phyloP scores from a whole-genome alignment of 2,329 filamentous ascomycete genomes.

The Teratosphaeria pseudoeucalypti region DNA sequence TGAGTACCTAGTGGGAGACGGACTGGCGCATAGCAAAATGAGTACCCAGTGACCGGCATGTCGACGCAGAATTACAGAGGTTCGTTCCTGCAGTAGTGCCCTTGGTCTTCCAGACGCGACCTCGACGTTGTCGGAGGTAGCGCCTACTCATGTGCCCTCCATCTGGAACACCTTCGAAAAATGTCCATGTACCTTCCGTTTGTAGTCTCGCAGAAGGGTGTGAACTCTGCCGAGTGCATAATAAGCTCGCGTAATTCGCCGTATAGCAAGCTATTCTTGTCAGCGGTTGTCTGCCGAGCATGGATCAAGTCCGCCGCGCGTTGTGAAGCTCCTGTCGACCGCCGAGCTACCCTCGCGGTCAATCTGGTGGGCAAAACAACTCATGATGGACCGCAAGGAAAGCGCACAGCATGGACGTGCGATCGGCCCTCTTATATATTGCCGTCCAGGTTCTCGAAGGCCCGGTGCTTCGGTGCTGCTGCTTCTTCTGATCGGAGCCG shows the following conservation, averaged over 20 bases:
- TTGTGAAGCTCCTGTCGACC: neutral
- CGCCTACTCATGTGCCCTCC: neutral
- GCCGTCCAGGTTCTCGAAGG: neutral
- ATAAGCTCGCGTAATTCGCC: conserved; percentile 1
- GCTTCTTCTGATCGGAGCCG: neutral
- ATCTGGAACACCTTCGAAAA: neutral
- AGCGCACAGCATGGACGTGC: neutral
- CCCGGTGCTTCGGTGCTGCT: neutral
- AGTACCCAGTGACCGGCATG: neutral
- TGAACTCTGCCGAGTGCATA: conserved; percentile 2
- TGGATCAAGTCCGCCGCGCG: neutral
- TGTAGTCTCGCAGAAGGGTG: neutral
- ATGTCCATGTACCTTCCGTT: neutral
- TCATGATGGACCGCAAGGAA: neutral
- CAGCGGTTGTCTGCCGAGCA: neutral
- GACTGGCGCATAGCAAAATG: neutral
- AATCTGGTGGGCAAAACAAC: neutral
- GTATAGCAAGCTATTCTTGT: neutral
- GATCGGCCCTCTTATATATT: neutral
- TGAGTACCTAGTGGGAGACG: neutral
- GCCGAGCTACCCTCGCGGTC: neutral
- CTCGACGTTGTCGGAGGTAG: neutral
- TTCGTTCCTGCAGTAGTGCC: conserved; percentile 6
- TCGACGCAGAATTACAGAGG: neutral
- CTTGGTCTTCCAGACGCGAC: neutral